phyloP scores from a whole-genome alignment of 768 basidiomycete species.

The Cyclocybe cylindracea region DNA sequence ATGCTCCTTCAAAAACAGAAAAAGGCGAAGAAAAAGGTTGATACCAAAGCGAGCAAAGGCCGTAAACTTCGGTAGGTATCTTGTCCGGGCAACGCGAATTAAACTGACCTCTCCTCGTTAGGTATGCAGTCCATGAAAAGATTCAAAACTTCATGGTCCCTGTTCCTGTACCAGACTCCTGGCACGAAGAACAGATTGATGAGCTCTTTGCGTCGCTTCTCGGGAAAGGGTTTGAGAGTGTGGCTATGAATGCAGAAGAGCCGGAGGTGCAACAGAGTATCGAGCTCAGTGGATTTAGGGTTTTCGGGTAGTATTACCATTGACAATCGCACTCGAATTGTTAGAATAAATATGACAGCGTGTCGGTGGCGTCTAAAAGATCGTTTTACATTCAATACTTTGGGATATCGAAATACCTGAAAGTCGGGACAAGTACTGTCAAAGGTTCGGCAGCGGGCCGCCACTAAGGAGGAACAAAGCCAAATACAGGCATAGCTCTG shows the following conservation, averaged over 20 bases:
- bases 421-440: too few relatives aligned
- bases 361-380: too few relatives aligned
- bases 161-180: slow-evolving; percentile 62
- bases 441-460: not conserved
- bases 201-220: slow-evolving; percentile 90
- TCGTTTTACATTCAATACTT: too few relatives aligned
- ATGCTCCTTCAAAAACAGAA: slow-evolving; percentile 63
- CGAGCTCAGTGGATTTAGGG: slow-evolving; percentile 49
- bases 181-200: slow-evolving; percentile 97
- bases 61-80: slow-evolving; percentile 78
- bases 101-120: slow-evolving; percentile 25
- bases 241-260: slow-evolving; percentile 27
- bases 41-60: slow-evolving; percentile 95
- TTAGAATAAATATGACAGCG: too few relatives aligned
- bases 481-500: slow-evolving; percentile 33
- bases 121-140: slow-evolving; percentile 95
- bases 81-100: not conserved
- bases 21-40: slow-evolving; percentile 85
- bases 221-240: slow-evolving; percentile 65
- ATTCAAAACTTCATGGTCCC: slow-evolving; percentile 97
- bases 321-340: too few relatives aligned
- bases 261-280: slow-evolving; percentile 23
- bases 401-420: too few relatives aligned
- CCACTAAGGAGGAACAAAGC: slow-evolving; percentile 38
- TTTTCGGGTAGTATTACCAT: slow-evolving; percentile 51